Evolutionary conservation across 2,329 filamentous ascomycete species (phyloP).

Genomic region (Botryotinia narcissicola): DNA sequence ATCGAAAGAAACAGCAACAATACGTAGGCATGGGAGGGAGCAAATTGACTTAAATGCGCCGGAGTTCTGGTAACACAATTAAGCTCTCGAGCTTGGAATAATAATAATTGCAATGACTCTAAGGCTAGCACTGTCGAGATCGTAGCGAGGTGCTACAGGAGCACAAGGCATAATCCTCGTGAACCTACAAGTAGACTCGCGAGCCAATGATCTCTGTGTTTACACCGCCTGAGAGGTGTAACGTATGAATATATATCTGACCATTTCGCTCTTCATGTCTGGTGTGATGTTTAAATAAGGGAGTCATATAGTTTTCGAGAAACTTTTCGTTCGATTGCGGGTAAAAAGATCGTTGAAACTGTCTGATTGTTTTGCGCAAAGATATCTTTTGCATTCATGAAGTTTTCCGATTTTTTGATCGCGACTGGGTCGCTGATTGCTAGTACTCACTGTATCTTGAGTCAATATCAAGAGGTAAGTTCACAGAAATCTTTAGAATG

Average conservation of each 20-base stretch:
- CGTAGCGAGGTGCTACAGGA: background rate
- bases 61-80: accelerated
- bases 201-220: background rate
- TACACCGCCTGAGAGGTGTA: background rate
- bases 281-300: background rate
- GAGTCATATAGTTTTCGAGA: background rate
- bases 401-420: background rate
- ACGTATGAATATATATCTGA: background rate
- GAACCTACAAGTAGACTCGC: background rate
- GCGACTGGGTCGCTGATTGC: background rate
- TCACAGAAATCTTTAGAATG: background rate
- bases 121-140: background rate
- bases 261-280: background rate
- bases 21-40: background rate
- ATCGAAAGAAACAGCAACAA: background rate
- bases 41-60: background rate
- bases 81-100: background rate
- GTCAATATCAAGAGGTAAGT: background rate
- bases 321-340: background rate
- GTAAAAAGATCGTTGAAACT: background rate
- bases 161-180: background rate
- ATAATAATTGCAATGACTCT: background rate
- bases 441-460: background rate
- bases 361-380: background rate
- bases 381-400: background rate